Conservation (phyloP, 306 rosid genomes). For the peach (Prunus persica) region DNA sequence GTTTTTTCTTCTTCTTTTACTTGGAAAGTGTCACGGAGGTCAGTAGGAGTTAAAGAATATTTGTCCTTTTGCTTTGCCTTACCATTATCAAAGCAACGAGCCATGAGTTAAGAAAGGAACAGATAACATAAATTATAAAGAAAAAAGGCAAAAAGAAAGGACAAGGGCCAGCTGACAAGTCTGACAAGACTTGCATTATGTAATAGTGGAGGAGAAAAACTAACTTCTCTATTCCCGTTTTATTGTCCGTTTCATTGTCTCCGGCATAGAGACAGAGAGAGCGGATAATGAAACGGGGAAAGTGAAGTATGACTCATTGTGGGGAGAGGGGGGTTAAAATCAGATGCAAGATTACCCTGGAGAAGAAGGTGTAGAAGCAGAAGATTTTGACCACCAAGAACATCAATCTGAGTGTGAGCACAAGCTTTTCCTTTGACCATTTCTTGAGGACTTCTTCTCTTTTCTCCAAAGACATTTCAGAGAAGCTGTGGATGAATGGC, state of each 20-base stretch:
- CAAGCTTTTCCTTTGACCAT: conserved; percentile 57
- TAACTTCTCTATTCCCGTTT: no score
- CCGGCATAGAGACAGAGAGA: no score
- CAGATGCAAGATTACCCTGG: conserved; percentile 56
- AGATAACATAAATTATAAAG: not conserved
- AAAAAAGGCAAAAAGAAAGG: not conserved
- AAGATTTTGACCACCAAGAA: conserved; percentile 60
- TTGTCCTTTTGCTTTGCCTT: not conserved
- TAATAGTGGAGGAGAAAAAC: not conserved
- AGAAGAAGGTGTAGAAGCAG: conserved; percentile 66
- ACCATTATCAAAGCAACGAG: not conserved
- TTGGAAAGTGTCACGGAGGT: not conserved
- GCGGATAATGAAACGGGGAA: no score
- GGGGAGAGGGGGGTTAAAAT: not conserved
- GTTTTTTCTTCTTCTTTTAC: no score
- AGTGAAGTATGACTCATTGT: no score
- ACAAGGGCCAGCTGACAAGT: not conserved
- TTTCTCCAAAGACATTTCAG: conserved; percentile 69
- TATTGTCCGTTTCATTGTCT: no score
- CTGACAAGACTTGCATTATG: not conserved
- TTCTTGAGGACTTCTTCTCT: conserved; percentile 59
- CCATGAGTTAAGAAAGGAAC: not conserved
- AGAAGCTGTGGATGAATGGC: conserved; percentile 73
- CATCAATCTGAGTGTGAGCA: conserved; percentile 42
- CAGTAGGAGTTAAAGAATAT: not conserved